A percentile compares a stretch with the other conserved stretches of the same genome.
Conservation (phyloP, 2,329 filamentous ascomycete genomes). For the Leptographium wingfieldii region DNA sequence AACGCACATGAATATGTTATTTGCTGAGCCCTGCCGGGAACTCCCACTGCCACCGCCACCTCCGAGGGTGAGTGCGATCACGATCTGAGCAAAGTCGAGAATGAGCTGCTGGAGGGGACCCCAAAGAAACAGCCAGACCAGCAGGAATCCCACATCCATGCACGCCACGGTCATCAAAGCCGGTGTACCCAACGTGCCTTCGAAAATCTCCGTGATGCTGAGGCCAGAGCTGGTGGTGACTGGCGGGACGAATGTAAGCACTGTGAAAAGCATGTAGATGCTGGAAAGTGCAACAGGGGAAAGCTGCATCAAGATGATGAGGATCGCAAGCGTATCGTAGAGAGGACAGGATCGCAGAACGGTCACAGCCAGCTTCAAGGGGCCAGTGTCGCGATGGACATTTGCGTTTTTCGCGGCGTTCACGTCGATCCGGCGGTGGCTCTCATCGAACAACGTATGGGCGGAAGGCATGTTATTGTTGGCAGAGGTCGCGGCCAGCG, state of each 20-base stretch:
- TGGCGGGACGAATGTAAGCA: constrained; percentile 82
- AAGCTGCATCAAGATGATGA: constrained; percentile 89
- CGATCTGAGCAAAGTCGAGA: constrained; percentile 80
- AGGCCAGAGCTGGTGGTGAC: constrained; percentile 65
- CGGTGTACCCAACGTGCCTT: constrained; percentile 73
- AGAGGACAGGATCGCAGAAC: constrained; percentile 83
- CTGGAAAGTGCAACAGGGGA: constrained; percentile 77
- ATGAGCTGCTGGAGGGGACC: constrained; percentile 77
- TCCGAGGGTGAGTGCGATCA: constrained; percentile 82
- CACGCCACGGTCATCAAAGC: constrained; percentile 74
- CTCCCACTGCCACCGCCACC: constrained; percentile 53
- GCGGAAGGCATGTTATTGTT: constrained; percentile 2
- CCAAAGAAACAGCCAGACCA: constrained; percentile 82
- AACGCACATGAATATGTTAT: constrained; percentile 60
- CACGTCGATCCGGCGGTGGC: constrained; percentile 56
- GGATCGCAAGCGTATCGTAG: constrained; percentile 89
- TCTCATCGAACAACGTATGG: constrained; percentile 27
- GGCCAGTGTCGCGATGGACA: constrained; percentile 56
- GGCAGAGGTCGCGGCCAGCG: not conserved
- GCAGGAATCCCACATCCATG: constrained; percentile 70
- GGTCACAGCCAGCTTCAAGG: constrained; percentile 67
- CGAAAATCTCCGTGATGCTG: constrained; percentile 83
- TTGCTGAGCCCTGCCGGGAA: constrained; percentile 53
- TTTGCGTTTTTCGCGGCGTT: constrained; percentile 55
- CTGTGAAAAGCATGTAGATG: constrained; percentile 85